Percentiles rank a stretch among this genome's conserved stretches.
These are phyloP conservation scores for Kondoa malvinella DNA, from an alignment of 768 basidiomycete genomes.

Conservation along the genomic window DNA sequence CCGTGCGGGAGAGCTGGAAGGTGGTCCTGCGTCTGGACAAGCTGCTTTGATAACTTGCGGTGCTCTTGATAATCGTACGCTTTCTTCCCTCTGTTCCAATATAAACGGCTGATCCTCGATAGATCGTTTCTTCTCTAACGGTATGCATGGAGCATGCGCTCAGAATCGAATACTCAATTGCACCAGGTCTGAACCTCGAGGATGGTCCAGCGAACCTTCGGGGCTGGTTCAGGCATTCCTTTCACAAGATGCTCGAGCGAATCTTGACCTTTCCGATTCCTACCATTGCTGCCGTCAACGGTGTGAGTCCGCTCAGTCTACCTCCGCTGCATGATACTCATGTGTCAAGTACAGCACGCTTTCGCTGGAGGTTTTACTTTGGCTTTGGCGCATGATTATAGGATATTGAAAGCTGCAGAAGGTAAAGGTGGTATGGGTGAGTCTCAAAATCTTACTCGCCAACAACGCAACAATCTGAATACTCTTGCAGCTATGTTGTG, in stretches of 20 bases:
- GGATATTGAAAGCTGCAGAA: slow-evolving; percentile 71
- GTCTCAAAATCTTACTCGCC: slow-evolving; percentile 44
- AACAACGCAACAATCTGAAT: slow-evolving; percentile 61
- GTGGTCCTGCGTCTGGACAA: slow-evolving; percentile 16
- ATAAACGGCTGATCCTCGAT: slow-evolving; percentile 22
- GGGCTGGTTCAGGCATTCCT: neutral
- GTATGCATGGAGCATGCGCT: slow-evolving; percentile 15
- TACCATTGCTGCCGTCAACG: slow-evolving; percentile 21
- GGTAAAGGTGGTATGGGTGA: slow-evolving; percentile 31
- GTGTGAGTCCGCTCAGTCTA: slow-evolving; percentile 8
- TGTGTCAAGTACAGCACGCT: slow-evolving; percentile 37
- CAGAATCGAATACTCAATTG: neutral
- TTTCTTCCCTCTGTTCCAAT: neutral
- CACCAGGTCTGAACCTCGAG: slow-evolving; percentile 5
- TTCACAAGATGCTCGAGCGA: slow-evolving; percentile 15
- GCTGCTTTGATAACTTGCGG: slow-evolving; percentile 26
- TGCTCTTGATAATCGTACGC: slow-evolving; percentile 24
- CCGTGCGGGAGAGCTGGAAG: slow-evolving; percentile 16
- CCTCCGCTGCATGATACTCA: neutral
- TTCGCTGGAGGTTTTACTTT: slow-evolving; percentile 72
- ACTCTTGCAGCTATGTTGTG: neutral
- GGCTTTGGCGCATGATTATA: slow-evolving; percentile 67
- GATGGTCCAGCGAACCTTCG: neutral
- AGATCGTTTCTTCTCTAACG: slow-evolving; percentile 31
- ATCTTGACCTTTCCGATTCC: slow-evolving; percentile 23